Percentiles rank a stretch among this genome's conserved stretches.
Conservation (phyloP, 129 eudicot species). For the Chrysanthemum lavandulifolium region DNA sequence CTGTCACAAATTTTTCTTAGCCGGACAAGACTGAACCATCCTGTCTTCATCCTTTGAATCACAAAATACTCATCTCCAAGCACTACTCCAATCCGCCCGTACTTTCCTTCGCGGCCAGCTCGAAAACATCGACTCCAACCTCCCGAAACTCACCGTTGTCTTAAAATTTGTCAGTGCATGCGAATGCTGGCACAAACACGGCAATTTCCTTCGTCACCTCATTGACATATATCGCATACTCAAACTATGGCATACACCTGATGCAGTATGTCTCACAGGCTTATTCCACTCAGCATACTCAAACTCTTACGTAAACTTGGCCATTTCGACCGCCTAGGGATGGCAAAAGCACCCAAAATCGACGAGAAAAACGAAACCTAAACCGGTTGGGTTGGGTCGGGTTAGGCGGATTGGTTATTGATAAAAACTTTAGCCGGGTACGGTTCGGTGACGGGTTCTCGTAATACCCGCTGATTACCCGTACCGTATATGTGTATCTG, state of each 20-base stretch:
- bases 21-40: not conserved
- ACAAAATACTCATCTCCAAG: slow-evolving; percentile 27
- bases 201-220: slow-evolving; percentile 89
- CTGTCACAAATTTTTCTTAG: too few relatives aligned
- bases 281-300: slow-evolving; percentile 97
- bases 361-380: too few relatives aligned
- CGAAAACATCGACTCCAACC: slow-evolving; percentile 43
- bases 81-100: slow-evolving; percentile 50
- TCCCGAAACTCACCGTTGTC: slow-evolving; percentile 66
- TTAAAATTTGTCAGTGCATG: slow-evolving; percentile 82
- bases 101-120: slow-evolving; percentile 79
- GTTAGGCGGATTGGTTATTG: too few relatives aligned
- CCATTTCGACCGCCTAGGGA: slow-evolving; percentile 48
- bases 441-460: too few relatives aligned
- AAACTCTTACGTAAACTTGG: slow-evolving; percentile 90
- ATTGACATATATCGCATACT: slow-evolving; percentile 72
- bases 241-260: slow-evolving; percentile 74
- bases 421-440: too few relatives aligned
- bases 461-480: too few relatives aligned
- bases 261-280: slow-evolving; percentile 74
- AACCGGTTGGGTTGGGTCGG: too few relatives aligned
- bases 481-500: too few relatives aligned
- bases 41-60: slow-evolving; percentile 11
- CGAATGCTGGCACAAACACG: slow-evolving; percentile 99
- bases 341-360: too few relatives aligned